phyloP scores from a whole-genome alignment of 2,329 filamentous ascomycete species.

The Trichophyton rubrum region DNA sequence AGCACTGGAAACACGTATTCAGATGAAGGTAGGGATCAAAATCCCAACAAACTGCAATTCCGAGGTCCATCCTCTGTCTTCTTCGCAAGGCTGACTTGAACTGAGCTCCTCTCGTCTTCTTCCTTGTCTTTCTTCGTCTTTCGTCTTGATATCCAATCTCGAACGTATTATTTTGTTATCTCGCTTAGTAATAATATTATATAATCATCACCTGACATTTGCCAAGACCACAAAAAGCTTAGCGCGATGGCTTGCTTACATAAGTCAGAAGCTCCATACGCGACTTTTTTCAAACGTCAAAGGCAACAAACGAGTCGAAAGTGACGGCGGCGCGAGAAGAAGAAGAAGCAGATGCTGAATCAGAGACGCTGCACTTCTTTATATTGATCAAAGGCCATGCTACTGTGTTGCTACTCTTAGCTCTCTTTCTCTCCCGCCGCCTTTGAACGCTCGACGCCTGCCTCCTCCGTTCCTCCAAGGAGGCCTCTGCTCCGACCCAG shows the following conservation, averaged over 20 bases:
- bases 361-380: background rate
- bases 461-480: background rate
- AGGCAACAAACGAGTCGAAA: too few species aligned
- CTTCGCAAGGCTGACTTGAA: background rate
- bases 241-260: background rate
- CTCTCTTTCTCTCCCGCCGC: background rate
- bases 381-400: background rate
- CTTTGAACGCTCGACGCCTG: background rate
- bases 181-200: background rate
- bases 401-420: background rate
- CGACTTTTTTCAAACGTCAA: background rate
- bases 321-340: background rate
- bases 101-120: background rate
- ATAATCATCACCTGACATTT: background rate
- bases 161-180: background rate
- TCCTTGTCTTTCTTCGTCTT: background rate
- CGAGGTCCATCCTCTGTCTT: background rate
- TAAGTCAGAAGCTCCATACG: background rate
- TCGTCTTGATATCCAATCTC: background rate
- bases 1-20: constrained; percentile 1
- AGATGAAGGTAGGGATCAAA: background rate
- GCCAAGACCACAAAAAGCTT: background rate
- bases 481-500: background rate
- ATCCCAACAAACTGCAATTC: background rate
- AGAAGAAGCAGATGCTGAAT: background rate